Conservation (phyloP, 305 asterid genomes). For the Ajuga reptans region DNA sequence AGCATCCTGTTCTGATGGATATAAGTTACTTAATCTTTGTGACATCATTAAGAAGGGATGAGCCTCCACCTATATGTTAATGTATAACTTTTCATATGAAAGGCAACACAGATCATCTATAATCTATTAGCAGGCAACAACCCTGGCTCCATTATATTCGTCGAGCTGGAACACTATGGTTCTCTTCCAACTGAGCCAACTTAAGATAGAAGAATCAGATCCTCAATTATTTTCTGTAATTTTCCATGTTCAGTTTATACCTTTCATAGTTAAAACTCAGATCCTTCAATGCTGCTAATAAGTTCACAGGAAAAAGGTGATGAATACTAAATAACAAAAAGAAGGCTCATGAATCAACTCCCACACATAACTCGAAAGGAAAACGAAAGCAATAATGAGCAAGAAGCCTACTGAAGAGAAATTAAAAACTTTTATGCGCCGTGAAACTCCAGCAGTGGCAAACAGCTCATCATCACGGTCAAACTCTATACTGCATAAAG, state of each 20-base stretch:
- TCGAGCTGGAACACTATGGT: background rate
- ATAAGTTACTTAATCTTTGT: background rate
- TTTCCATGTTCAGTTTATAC: conserved; percentile 6
- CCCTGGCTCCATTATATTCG: background rate
- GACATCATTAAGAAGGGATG: background rate
- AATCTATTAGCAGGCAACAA: background rate
- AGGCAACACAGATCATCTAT: background rate
- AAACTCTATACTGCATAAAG: conserved; percentile 62
- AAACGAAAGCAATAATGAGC: conserved; percentile 4
- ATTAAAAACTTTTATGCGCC: conserved; percentile 70
- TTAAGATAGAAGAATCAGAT: background rate
- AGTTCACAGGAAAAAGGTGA: background rate
- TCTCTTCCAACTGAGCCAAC: background rate
- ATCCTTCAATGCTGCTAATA: background rate
- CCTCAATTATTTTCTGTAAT: background rate
- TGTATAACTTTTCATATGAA: background rate
- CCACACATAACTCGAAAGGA: conserved; percentile 6
- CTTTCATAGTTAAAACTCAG: conserved; percentile 1
- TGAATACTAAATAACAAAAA: background rate
- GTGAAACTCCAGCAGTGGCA: conserved; percentile 86
- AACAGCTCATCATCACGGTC: conserved; percentile 76
- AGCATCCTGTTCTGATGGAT: background rate
- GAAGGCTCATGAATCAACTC: background rate
- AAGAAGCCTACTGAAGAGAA: conserved; percentile 54
- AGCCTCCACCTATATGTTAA: background rate